These are phyloP conservation scores for Plasmodium berghei DNA, from an alignment of 169 alveolate genomes.

Conservation along the genomic window DNA sequence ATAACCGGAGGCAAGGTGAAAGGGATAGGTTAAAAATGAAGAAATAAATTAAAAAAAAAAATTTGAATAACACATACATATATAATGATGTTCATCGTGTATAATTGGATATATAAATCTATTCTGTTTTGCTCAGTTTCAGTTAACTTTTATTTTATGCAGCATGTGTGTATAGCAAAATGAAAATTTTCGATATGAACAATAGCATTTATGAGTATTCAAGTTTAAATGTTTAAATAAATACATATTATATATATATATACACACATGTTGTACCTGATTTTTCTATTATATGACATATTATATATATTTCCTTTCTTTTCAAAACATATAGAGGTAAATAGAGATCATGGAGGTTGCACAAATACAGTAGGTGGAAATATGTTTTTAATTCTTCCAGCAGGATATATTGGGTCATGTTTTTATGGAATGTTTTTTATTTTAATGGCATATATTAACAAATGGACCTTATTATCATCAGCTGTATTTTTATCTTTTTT, in stretches of 20 bases:
- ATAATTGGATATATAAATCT: too few species aligned
- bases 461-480: constrained; percentile 79
- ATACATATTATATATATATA: too few species aligned
- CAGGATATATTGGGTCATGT: constrained; percentile 84
- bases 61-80: not conserved
- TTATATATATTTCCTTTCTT: not conserved
- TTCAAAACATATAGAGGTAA: constrained; percentile 77
- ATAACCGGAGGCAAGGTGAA: constrained; percentile 83
- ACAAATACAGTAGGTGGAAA: constrained; percentile 83
- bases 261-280: not conserved
- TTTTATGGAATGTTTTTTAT: constrained; percentile 82
- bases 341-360: constrained; percentile 82
- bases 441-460: constrained; percentile 79
- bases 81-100: too few species aligned
- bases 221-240: too few species aligned
- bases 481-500: constrained; percentile 79
- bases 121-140: too few species aligned
- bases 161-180: not conserved
- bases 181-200: not conserved
- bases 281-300: not conserved
- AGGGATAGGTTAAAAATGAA: constrained; percentile 78
- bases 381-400: constrained; percentile 79
- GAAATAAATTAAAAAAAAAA: constrained; percentile 10
- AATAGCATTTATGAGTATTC: too few species aligned
- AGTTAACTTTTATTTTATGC: not conserved